Percentiles rank a stretch among this genome's conserved stretches.
phyloP scores from a whole-genome alignment of 176 grass and related monocot species.

The Hsuehochloa calcarea region DNA sequence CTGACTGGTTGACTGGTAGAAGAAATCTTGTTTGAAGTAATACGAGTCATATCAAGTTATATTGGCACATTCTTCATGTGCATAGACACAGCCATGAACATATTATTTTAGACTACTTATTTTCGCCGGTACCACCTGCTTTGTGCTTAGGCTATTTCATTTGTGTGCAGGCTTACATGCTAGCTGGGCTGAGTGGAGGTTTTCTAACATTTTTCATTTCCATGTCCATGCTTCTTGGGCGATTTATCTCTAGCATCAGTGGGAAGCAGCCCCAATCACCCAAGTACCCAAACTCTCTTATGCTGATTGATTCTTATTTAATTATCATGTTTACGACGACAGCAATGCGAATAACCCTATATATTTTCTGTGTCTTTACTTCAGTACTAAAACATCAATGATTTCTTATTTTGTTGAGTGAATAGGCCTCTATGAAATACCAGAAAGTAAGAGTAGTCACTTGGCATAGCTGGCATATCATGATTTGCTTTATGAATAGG shows the following conservation, averaged over 20 bases:
- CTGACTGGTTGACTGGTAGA: background rate
- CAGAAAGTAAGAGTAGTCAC: background rate
- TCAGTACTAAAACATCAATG: background rate
- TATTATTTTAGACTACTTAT: conserved; percentile 11
- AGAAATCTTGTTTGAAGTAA: background rate
- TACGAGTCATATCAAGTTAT: conserved; percentile 2
- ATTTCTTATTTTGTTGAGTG: background rate
- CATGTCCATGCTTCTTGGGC: conserved; percentile 82
- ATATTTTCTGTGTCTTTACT: background rate
- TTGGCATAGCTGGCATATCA: background rate
- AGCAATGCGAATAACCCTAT: background rate
- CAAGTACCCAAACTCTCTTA: conserved; percentile 43
- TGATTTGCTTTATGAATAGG: background rate
- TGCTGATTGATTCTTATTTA: background rate
- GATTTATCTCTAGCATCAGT: conserved; percentile 47
- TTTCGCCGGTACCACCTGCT: background rate
- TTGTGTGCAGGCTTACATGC: conserved; percentile 58
- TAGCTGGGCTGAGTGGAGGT: conserved; percentile 75
- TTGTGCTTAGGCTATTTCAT: background rate
- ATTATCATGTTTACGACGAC: background rate
- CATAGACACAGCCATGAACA: background rate
- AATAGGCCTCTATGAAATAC: background rate
- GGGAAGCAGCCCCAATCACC: conserved; percentile 51
- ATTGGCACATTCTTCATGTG: background rate
- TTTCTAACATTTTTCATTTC: conserved; percentile 89